phyloP scores from a whole-genome alignment of 345 rosid genomes.

The Eucalyptus pauciflora region DNA sequence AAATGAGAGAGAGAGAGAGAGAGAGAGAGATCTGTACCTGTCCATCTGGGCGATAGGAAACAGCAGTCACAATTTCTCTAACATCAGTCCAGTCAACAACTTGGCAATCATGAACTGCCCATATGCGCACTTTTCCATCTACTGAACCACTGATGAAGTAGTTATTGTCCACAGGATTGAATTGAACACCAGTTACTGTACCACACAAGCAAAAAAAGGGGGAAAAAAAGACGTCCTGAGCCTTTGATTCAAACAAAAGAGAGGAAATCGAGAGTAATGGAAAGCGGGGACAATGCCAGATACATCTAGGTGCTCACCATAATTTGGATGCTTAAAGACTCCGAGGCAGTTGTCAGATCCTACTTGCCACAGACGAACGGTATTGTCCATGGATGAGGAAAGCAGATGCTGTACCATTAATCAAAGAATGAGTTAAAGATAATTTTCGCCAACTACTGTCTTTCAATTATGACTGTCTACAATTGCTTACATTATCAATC shows the following conservation, averaged over 20 bases:
- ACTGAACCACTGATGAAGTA: slow-evolving; percentile 79
- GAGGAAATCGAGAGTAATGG: neutral
- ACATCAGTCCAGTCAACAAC: slow-evolving; percentile 79
- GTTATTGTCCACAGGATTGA: slow-evolving; percentile 67
- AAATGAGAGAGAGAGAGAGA: neutral
- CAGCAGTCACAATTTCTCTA: slow-evolving; percentile 69
- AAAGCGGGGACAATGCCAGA: neutral
- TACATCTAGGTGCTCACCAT: slow-evolving; percentile 25
- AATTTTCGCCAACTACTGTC: neutral
- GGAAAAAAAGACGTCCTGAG: neutral
- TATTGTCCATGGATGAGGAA: slow-evolving; percentile 69
- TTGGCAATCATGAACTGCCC: slow-evolving; percentile 51
- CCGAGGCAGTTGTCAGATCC: slow-evolving; percentile 47
- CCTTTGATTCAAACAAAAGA: neutral
- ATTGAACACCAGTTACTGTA: slow-evolving; percentile 81
- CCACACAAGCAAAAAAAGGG: neutral
- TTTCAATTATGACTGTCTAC: neutral
- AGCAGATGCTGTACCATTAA: slow-evolving; percentile 56
- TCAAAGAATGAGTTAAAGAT: neutral
- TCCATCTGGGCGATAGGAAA: slow-evolving; percentile 81
- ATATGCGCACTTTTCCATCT: slow-evolving; percentile 82
- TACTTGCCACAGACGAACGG: slow-evolving; percentile 74
- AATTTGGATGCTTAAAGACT: slow-evolving; percentile 64
- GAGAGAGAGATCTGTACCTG: slow-evolving; percentile 31
- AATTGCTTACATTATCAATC: slow-evolving; percentile 48